Evolutionary conservation across 106 monocot genomes (phyloP).

Genomic region (Dactylorhiza incarnata): DNA sequence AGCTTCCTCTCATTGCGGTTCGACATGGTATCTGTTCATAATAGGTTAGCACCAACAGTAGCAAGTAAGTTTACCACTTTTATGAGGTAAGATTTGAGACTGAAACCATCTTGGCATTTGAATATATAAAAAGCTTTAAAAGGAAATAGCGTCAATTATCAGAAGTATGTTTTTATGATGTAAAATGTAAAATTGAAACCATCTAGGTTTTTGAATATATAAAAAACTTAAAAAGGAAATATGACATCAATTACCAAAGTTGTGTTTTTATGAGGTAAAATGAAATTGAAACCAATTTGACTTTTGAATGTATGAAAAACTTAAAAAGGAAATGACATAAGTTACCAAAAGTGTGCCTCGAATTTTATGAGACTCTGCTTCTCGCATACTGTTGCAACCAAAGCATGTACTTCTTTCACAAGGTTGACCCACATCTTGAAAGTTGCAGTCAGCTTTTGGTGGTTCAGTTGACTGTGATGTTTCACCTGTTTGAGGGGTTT

Average conservation of each 20-base stretch:
- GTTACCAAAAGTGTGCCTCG: conserved; percentile 53
- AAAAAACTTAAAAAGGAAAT: not conserved
- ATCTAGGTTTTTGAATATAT: not conserved
- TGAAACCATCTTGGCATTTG: not conserved
- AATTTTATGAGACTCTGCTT: conserved; percentile 36
- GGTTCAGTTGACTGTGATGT: conserved; percentile 40
- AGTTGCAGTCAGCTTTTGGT: conserved; percentile 26
- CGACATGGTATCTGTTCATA: conserved; percentile 24
- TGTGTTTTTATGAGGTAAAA: not conserved
- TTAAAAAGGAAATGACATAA: too few relatives aligned
- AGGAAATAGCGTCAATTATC: conserved; percentile 18
- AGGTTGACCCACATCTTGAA: conserved; percentile 18
- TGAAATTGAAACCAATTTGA: too few relatives aligned
- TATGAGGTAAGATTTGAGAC: not conserved
- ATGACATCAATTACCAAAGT: not conserved
- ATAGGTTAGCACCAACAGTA: not conserved
- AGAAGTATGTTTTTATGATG: conserved; percentile 22
- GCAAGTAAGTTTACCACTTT: not conserved
- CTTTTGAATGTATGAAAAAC: too few relatives aligned
- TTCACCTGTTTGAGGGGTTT: conserved; percentile 33
- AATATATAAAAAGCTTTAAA: not conserved
- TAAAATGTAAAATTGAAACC: not conserved
- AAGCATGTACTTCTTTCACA: conserved; percentile 39
- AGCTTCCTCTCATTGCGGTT: conserved; percentile 25
- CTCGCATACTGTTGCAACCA: conserved; percentile 46